Percentiles rank a stretch among this genome's conserved stretches.
Evolutionary conservation across 2,329 filamentous ascomycete genomes (phyloP).

Genomic region (Cytospora piceae): DNA sequence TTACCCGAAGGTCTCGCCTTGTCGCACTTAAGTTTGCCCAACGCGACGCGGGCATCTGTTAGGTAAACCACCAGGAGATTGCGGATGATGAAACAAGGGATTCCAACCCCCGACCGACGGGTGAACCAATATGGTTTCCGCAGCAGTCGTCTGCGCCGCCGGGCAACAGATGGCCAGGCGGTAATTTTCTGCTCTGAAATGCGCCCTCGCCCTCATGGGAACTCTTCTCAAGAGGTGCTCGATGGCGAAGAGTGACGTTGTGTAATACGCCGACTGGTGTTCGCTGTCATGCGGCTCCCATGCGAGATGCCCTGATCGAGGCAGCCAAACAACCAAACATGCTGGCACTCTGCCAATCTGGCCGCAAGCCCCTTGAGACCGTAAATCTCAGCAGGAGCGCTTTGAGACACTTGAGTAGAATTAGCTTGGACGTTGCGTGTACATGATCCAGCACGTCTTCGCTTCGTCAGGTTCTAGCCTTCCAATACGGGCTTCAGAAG

Average conservation of each 20-base stretch:
- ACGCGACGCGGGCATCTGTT: not conserved
- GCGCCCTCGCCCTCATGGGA: constrained; percentile 8
- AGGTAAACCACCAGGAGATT: not conserved
- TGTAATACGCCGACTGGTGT: not conserved
- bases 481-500: no score
- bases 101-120: not conserved
- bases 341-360: not conserved
- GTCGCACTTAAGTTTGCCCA: not conserved
- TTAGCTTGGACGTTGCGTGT: not conserved
- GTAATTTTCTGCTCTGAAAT: not conserved
- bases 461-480: no score
- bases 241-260: constrained; percentile 9
- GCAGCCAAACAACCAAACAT: no score
- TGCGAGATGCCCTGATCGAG: not conserved
- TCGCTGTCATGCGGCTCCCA: constrained; percentile 18
- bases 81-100: constrained; percentile 19
- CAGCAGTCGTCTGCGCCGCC: not conserved
- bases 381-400: not conserved
- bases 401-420: not conserved
- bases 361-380: constrained; percentile 12
- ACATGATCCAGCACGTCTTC: not conserved
- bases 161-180: not conserved
- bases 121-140: not conserved
- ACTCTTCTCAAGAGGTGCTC: not conserved
- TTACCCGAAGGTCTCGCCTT: not conserved